Base-by-base conservation (phyloP, 1,284 basidiomycete species). In the Rhizopogon parksii region DNA sequence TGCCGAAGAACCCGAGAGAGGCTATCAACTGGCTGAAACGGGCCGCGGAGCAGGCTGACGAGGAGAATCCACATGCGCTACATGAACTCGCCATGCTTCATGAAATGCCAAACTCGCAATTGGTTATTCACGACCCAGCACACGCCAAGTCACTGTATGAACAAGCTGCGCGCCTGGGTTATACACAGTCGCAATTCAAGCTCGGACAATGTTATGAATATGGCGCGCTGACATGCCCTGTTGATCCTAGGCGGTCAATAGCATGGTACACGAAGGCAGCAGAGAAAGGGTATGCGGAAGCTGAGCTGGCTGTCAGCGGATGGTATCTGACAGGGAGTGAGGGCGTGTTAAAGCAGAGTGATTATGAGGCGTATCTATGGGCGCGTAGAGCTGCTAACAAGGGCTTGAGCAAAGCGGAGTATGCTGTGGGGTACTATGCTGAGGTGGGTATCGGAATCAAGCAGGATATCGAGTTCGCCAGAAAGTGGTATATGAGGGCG, bases 221-320 rank as follows among this genome's bases (percentile, higher is more conserved):
- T 64, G 96, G 96, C 21, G 72, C 78, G 7, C 70, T 99, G 46
- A 84, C 85, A 6, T 99, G 95, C 66, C 88, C 91, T 0, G 86
- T 97, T 45, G 95, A 99, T 68, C 93, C 96, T 6, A 80, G 87
- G 49, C 78, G 91, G 52, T 93, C 89, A 45, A 98, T 99, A 59
- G 94, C 91, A 3, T 99, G 96, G 95, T 98, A 98, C 68, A 98
- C 95, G 21, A 93, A 91, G 63, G 95, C 96, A 7, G 95, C 95
- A 15, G 92, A 95, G 70, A 93, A 94, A 67, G 95, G 93, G 5
- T 88, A 95, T 66, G 76, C 91, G 1, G 94, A 98, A 67, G 92
- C 93, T 2, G 96, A 99, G 71, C 77, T 99, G 46, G 95, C 95
- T 12, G 71, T 99, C 54, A 94, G 90, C 58, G 96, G 96, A 25